phyloP scores from a whole-genome alignment of 441 rosid genomes.

The Pelargonium cotyledonis region DNA sequence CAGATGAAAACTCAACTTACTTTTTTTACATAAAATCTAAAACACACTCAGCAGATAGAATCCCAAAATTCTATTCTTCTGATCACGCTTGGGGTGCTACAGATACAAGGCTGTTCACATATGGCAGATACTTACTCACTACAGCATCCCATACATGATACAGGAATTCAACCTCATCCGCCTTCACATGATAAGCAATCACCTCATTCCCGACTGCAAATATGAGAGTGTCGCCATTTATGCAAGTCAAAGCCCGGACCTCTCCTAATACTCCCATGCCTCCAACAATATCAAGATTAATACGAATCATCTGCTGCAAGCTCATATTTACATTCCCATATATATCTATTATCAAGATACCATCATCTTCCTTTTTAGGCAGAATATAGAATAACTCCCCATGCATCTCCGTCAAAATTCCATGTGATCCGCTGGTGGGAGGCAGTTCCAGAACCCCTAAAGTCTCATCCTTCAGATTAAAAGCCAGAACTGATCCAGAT shows the following conservation, averaged over 20 bases:
- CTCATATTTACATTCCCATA: slow-evolving; percentile 33
- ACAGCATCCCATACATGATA: too few relatives aligned
- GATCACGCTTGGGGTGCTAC: too few relatives aligned
- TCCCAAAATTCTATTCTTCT: too few relatives aligned
- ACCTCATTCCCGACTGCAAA: slow-evolving; percentile 13
- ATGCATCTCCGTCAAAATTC: slow-evolving; percentile 26
- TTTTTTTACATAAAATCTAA: too few relatives aligned
- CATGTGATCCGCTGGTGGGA: slow-evolving; percentile 10
- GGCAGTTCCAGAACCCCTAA: slow-evolving; percentile 30
- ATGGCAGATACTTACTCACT: too few relatives aligned
- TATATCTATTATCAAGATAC: slow-evolving; percentile 11
- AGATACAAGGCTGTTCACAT: too few relatives aligned
- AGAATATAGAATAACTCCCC: slow-evolving; percentile 35
- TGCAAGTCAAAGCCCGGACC: slow-evolving; percentile 23
- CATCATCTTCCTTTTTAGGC: slow-evolving; percentile 14
- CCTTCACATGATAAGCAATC: slow-evolving; percentile 14
- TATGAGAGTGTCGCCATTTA: slow-evolving; percentile 22
- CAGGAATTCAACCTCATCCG: neutral
- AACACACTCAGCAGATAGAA: too few relatives aligned
- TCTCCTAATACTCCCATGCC: neutral
- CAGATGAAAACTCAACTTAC: too few relatives aligned
- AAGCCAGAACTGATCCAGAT: slow-evolving; percentile 20
- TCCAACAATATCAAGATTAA: neutral
- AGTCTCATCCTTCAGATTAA: slow-evolving; percentile 23
- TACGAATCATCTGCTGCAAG: slow-evolving; percentile 19